Evolutionary conservation across 257 asterid species (phyloP), one percentile per base, ranked within the genome.

Genomic region (Solanum sparsipilum): DNA sequence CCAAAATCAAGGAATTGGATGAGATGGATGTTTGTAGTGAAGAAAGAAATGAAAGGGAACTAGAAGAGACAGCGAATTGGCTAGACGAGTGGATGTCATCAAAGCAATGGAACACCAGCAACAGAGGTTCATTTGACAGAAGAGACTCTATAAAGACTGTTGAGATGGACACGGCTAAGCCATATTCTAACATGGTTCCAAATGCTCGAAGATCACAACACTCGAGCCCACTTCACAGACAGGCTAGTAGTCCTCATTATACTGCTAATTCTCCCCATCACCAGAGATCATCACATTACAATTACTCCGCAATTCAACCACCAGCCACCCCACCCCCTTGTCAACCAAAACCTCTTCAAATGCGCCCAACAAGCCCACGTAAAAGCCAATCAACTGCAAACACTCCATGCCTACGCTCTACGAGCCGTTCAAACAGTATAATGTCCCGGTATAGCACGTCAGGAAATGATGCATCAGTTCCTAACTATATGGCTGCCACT

Each of bases 401-500:
- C 65, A 95, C 98, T 20, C 99, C 99, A 3, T 90, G 89, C 89
- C 73, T 94, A 52, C 94, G 98, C 29, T 88, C 96, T 46, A 58
- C 90, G 39, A 84, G 13, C 94, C 93, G 95, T 36, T 32, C 88
- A 81, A 91, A 86, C 91, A 87, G 67, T 88, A 46, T 72, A 75
- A 32, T 84, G 36, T 67, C 92, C 65, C 93, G 92, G 73, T 87
- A 89, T 85, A 93, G 92, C 92, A 87, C 88, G 7, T 90, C 92
- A 75, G 78, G 75, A 1, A 91, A 86, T 27, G 91, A 85, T 41
- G 92, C 90, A 35, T 35, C 83, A 25, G 76, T 93, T 36, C 99
- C 99, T 6, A 96, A 92, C 75, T 96, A 96, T 92, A 96, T 96
- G 99, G 98, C 98, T 18, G 94, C 98, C 1, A 96, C 99, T 4